Evolutionary conservation across 129 eudicot genomes (phyloP).

Genomic region (Centaurea solstitialis): DNA sequence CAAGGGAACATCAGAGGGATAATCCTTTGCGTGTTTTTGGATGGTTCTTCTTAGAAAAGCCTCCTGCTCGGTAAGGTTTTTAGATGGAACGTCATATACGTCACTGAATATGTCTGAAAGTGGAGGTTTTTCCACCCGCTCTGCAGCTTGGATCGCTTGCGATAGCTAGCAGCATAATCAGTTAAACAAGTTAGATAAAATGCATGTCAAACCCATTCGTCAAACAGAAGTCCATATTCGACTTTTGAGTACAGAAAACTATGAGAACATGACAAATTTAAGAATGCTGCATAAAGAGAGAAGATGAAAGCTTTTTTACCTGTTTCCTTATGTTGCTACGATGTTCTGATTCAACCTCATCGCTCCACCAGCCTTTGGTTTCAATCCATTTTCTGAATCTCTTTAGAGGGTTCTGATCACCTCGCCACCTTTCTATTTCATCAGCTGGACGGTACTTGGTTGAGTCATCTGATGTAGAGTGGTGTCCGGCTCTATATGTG

Average conservation of each 20-base stretch:
- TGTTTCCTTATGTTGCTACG: constrained; percentile 60
- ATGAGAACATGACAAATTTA: neutral
- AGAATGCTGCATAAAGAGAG: neutral
- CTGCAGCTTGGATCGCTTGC: constrained; percentile 81
- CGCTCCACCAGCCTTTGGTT: constrained; percentile 75
- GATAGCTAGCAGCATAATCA: constrained; percentile 37
- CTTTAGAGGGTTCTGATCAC: constrained; percentile 62
- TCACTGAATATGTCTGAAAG: constrained; percentile 65
- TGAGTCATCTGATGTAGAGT: constrained; percentile 95
- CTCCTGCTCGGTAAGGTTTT: constrained; percentile 75
- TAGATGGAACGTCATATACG: constrained; percentile 61
- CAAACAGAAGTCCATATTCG: constrained; percentile 1
- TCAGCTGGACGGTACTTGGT: constrained; percentile 76
- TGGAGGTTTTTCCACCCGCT: constrained; percentile 58
- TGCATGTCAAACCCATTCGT: neutral
- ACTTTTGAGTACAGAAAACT: neutral
- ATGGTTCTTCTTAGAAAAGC: constrained; percentile 41
- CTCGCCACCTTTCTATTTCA: constrained; percentile 82
- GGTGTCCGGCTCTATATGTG: constrained; percentile 94
- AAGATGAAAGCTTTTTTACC: constrained; percentile 43
- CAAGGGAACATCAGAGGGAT: constrained; percentile 41
- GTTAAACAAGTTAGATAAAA: neutral
- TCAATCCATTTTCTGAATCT: constrained; percentile 79
- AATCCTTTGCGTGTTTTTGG: constrained; percentile 45
- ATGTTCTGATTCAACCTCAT: constrained; percentile 55